A percentile compares a stretch with the other conserved stretches of the same genome.
Conservation (phyloP, 352 stramenopile genomes). For the Globisporangium radiosum region DNA sequence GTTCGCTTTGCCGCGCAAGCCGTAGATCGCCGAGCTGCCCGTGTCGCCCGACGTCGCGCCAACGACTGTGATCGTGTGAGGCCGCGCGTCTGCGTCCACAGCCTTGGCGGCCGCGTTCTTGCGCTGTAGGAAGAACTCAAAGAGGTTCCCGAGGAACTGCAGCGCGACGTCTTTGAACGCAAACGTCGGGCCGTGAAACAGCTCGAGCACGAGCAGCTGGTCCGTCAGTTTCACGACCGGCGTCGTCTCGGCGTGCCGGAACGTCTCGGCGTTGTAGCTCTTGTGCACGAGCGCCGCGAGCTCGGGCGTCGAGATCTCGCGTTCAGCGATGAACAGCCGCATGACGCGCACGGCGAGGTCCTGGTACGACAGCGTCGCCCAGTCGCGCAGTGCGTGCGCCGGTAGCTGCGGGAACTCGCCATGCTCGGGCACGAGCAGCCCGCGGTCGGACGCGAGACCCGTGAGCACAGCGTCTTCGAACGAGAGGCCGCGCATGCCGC, state of each 20-base stretch:
- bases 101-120: constrained; percentile 68
- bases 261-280: constrained; percentile 90
- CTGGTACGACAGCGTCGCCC: constrained; percentile 91
- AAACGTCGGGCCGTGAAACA: constrained; percentile 99
- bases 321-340: constrained; percentile 93
- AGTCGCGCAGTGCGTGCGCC: constrained; percentile 57
- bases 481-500: constrained; percentile 67
- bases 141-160: constrained; percentile 98
- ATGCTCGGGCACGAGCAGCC: constrained; percentile 76
- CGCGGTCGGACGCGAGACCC: constrained; percentile 76
- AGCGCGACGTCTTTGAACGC: constrained; percentile 99
- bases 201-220: constrained; percentile 91
- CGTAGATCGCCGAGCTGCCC: constrained; percentile 96
- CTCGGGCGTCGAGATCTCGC: constrained; percentile 90
- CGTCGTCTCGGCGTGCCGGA: constrained; percentile 91
- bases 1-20: constrained; percentile 95
- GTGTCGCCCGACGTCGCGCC: constrained; percentile 98
- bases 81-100: constrained; percentile 20
- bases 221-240: constrained; percentile 90
- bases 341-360: constrained; percentile 95
- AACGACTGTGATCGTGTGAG: constrained; percentile 92
- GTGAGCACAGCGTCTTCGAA: constrained; percentile 87
- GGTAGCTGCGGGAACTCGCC: constrained; percentile 74
- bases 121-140: constrained; percentile 97
- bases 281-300: constrained; percentile 89